A percentile compares a stretch with the other conserved stretches of the same genome.
phyloP scores from a whole-genome alignment of 805 yeast genomes.

The Zygotorulaspora sp. region DNA sequence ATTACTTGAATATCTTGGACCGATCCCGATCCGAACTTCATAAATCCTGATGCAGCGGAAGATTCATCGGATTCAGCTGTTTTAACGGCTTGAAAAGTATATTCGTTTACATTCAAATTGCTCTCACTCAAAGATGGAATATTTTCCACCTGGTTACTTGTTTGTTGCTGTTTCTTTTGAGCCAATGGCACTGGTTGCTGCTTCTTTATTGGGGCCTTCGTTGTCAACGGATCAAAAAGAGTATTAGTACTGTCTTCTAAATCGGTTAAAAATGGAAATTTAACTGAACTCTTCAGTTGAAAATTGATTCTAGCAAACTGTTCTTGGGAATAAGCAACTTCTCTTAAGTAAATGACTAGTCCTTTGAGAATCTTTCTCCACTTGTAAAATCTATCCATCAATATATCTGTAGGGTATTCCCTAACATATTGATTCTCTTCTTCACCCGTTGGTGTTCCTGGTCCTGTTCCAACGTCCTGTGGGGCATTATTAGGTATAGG shows the following conservation, averaged over 20 bases:
- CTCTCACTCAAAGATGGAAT: conserved; percentile 4
- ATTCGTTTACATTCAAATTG: conserved; percentile 5
- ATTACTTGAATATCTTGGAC: conserved; percentile 73
- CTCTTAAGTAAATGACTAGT: conserved; percentile 63
- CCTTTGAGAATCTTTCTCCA: conserved; percentile 78
- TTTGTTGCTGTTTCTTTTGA: conserved; percentile 17
- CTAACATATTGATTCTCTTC: conserved; percentile 27
- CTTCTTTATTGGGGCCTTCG: conserved; percentile 37
- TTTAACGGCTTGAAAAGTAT: conserved; percentile 11
- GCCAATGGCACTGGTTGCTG: conserved; percentile 27
- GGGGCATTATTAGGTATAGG: conserved; percentile 33
- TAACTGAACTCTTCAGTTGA: conserved; percentile 67
- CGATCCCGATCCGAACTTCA: conserved; percentile 71
- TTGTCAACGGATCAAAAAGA: conserved; percentile 48
- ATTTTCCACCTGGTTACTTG: conserved; percentile 5
- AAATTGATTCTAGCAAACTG: conserved; percentile 63
- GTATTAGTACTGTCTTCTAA: conserved; percentile 33
- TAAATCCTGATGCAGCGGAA: conserved; percentile 45
- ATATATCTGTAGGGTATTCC: conserved; percentile 68
- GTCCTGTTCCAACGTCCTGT: conserved; percentile 7
- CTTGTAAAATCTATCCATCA: conserved; percentile 72
- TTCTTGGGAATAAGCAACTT: conserved; percentile 74
- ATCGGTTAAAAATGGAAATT: conserved; percentile 37
- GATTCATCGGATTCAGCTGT: conserved; percentile 15
- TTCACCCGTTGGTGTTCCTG: conserved; percentile 5